Evolutionary conservation across 2,329 filamentous ascomycete species (phyloP), one percentile per base, ranked within the genome.

Genomic region (Boeremia lycopersici): DNA sequence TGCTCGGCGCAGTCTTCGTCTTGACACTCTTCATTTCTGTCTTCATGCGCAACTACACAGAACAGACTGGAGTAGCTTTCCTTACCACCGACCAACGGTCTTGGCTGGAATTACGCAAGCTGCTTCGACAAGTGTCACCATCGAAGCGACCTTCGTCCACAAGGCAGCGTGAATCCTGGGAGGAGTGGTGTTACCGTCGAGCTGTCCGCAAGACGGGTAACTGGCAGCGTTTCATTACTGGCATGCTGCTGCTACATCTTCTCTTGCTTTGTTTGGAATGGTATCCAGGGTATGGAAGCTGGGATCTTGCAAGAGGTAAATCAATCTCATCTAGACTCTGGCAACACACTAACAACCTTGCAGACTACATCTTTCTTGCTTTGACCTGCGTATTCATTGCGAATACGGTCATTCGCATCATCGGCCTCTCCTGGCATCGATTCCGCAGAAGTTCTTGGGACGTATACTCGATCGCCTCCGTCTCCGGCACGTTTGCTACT

Each of bases 31-130:
- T 99, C 75, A 96, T 99, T 42, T 98, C 95, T 52, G 95, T 99
- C 57, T 99, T 99, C 75, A 99, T 99, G 95, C 91, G 95, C 57
- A 99, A 97, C 74, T 99, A 99, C 76, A 99, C 95, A 0, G 95
- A 99, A 76, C 93, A 98, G 76, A 99, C 95, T 0, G 95, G 95
- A 1, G 95, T 99, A 38, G 95, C 95, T 2, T 99, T 93, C 73
- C 79, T 99, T 66, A 99, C 95, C 1, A 89, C 93, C 0, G 95
- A 99, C 67, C 95, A 99, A 73, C 88, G 95, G 64, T 96, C 93
- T 0, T 99, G 95, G 95, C 84, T 99, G 12, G 95, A 99, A 74
- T 77, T 99, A 63, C 86, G 95, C 53, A 99, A 99, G 76, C 81
- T 97, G 23, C 80, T 99, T 34, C 85, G 91, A 46, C 95, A 98